Base-by-base conservation (phyloP, 2,329 filamentous ascomycete species). In the Aureobasidium zeae region DNA sequence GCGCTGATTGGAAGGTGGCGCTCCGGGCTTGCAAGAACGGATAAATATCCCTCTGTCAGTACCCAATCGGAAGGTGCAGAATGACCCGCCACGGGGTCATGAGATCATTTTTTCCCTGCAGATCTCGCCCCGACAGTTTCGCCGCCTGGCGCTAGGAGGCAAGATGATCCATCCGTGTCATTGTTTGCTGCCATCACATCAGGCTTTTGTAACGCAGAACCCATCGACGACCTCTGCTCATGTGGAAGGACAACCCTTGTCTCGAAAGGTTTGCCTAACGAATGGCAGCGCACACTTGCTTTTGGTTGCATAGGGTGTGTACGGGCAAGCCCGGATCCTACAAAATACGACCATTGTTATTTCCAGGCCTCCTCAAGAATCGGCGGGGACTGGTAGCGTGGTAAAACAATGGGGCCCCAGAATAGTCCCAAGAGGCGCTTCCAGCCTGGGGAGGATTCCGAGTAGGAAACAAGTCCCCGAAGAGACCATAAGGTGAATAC, bases 401-500 rank as follows among this genome's bases (percentile, higher is more conserved):
- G n/a, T n/a, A n/a, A n/a, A n/a, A n/a, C n/a, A n/a, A n/a, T n/a
- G n/a, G n/a, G n/a, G n/a, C n/a, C n/a, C n/a, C n/a, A n/a, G n/a
- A n/a, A n/a, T n/a, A n/a, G n/a, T n/a, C n/a, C n/a, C n/a, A n/a
- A n/a, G n/a, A n/a, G n/a, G n/a, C n/a, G n/a, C n/a, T n/a, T n/a
- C n/a, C n/a, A n/a, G n/a, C n/a, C n/a, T n/a, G n/a, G n/a, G n/a
- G 26, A 20, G 13, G 15, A 41, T 20, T 19, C 37, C 37, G 37
- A 41, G 28, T 32, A 24, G 37, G 37, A 41, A 41, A 41, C 37
- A 41, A 22, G 37, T 41, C 37, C 20, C 37, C 37, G 37, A 41
- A 19, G 15, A 24, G n/a, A n/a, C n/a, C n/a, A n/a, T n/a, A 29
- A 39, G 36, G 36, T 39, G 30, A 28, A 17, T 41, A 41, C 9